Evolutionary conservation across 495 filamentous ascomycete genomes (phyloP).

Genomic region (Tirmania nivea): DNA sequence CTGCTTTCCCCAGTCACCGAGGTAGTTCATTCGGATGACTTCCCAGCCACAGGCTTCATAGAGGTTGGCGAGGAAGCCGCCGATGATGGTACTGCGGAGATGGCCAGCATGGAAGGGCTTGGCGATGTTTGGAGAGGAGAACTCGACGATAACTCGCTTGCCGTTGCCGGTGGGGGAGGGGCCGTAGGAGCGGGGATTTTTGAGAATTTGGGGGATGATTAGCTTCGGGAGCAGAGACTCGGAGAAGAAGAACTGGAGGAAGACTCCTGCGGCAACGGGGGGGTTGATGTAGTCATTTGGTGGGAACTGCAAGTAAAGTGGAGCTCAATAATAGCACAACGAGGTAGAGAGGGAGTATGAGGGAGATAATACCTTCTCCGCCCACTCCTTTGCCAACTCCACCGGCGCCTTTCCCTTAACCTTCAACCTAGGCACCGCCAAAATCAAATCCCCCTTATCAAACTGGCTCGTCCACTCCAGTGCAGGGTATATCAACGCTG

Average conservation of each 20-base stretch:
- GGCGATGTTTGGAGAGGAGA: constrained; percentile 40
- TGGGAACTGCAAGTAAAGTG: constrained; percentile 34
- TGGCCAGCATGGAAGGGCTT: constrained; percentile 50
- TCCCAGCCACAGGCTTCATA: constrained; percentile 40
- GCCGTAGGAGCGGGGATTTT: constrained; percentile 40
- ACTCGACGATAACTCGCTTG: constrained; percentile 35
- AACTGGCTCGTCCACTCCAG: constrained; percentile 63
- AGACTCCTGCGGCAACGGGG: constrained; percentile 38
- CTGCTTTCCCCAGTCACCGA: constrained; percentile 49
- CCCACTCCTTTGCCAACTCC: constrained; percentile 49
- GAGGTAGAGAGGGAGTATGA: no score
- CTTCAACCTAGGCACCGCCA: constrained; percentile 59
- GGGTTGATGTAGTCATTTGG: constrained; percentile 49
- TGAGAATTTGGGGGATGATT: constrained; percentile 42
- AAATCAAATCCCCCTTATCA: constrained; percentile 72
- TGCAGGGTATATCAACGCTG: constrained; percentile 51
- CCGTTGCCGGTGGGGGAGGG: constrained; percentile 47
- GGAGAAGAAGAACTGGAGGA: constrained; percentile 68
- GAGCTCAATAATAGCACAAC: neutral
- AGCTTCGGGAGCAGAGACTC: constrained; percentile 33
- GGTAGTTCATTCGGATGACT: constrained; percentile 40
- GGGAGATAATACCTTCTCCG: constrained; percentile 31
- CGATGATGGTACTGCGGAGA: constrained; percentile 44
- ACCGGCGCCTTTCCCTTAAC: constrained; percentile 64
- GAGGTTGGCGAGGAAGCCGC: constrained; percentile 39